Evolutionary conservation across 768 basidiomycete species (phyloP).

Genomic region (Mycena galopus): DNA sequence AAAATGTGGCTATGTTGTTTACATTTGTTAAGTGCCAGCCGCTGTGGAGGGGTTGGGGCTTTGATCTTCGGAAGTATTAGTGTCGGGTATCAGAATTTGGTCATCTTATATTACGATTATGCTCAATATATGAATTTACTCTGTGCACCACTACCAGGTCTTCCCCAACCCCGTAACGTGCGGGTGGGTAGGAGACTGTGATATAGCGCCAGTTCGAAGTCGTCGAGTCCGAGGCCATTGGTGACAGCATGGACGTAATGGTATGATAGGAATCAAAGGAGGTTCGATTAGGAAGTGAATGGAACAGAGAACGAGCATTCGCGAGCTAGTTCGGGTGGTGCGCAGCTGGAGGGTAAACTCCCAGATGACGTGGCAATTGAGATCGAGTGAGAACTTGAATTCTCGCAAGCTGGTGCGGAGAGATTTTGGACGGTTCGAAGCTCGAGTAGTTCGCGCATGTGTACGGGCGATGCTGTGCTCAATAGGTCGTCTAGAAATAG

Average conservation of each 20-base stretch:
- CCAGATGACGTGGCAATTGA: conserved; percentile 25
- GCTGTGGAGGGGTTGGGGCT: no score
- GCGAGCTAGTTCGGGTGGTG: conserved; percentile 12
- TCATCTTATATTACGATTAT: no score
- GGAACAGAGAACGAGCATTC: conserved; percentile 2
- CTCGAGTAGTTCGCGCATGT: conserved; percentile 21
- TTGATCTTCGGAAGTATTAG: no score
- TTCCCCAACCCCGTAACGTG: no score
- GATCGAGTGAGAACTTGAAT: conserved; percentile 6
- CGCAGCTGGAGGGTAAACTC: conserved; percentile 9
- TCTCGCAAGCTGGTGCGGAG: background rate
- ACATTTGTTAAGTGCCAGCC: no score
- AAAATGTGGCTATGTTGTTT: no score
- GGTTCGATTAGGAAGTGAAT: background rate
- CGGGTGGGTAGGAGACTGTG: no score
- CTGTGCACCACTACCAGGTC: no score
- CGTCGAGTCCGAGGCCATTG: conserved; percentile 8
- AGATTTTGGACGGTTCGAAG: background rate
- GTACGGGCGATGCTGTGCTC: conserved; percentile 18
- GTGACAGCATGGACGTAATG: no score
- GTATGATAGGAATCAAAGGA: background rate
- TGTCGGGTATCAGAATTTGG: no score
- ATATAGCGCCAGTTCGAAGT: background rate
- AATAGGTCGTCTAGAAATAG: conserved; percentile 19
- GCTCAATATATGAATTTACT: no score